Evolutionary conservation across 2,329 filamentous ascomycete species (phyloP), one percentile per base, ranked within the genome.

Genomic region (Fusarium pseudonygamai): DNA sequence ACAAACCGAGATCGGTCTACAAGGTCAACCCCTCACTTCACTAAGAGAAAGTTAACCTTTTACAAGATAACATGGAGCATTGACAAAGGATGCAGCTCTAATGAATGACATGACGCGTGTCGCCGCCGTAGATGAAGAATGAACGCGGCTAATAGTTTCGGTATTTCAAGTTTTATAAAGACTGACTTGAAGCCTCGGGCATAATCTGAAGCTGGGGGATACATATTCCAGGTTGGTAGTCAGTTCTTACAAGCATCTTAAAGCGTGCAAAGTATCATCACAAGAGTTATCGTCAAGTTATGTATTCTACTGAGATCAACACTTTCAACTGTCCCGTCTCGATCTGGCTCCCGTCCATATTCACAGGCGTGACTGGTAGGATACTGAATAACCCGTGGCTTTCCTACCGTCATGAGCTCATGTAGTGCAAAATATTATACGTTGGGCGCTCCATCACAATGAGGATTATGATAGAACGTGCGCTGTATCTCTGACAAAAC

Each of bases 291-390:
- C 7, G 26, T 22, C 5, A 16, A 28, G 18, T 7, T 5, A 9
- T 16, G 9, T 13, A 16, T 39, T 28, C 10, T 9, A 28, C 28
- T 7, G 6, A 16, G 7, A 22, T 12, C 5, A 14, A 22, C 24
- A 16, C 24, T 5, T 5, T 37, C 16, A 16, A 28, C 37, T 16
- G 6, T 7, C 9, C 18, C 4, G 16, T 20, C 10, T 20, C 5
- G 26, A 16, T 22, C 4, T 1, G 6, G 28, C 5, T 13, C 20
- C 18, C 4, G 7, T 22, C 24, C 16, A 1, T 28, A 16, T 14
- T 9, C n/a, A 20, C 32, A 20, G 7, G 18, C 36, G 9, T 24
- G 18, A 8, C n/a, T 34, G 16, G 15, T 16, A 8, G 15, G 16
- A 20, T 20, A 16, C 3, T 24, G 11, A 34, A 14, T 5, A 34